A percentile compares a stretch with the other conserved stretches of the same genome.
Evolutionary conservation across 2,329 filamentous ascomycete species (phyloP).

Genomic region (Plectosphaerella sp.): DNA sequence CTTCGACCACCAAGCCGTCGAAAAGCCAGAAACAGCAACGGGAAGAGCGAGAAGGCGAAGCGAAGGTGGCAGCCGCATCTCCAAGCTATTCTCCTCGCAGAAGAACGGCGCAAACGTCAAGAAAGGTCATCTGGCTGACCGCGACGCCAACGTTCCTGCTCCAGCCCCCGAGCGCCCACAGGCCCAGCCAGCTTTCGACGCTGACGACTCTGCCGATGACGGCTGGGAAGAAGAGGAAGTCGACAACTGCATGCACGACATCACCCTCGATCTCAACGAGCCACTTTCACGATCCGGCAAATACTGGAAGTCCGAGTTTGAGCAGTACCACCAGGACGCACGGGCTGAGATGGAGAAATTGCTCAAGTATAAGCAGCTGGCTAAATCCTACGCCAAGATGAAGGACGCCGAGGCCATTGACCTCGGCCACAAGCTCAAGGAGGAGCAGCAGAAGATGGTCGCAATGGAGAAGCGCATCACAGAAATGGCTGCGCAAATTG

Average conservation of each 20-base stretch:
- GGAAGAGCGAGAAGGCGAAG: slow-evolving; percentile 22
- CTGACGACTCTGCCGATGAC: slow-evolving; percentile 29
- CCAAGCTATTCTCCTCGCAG: not conserved
- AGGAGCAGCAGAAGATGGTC: slow-evolving; percentile 62
- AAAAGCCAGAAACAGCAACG: slow-evolving; percentile 27
- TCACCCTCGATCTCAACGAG: slow-evolving; percentile 67
- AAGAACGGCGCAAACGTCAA: slow-evolving; percentile 14
- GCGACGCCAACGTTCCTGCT: not conserved
- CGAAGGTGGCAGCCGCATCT: slow-evolving; percentile 12
- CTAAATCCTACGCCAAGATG: slow-evolving; percentile 73
- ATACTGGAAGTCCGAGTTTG: slow-evolving; percentile 77
- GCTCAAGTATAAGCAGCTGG: slow-evolving; percentile 73
- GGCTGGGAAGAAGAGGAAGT: slow-evolving; percentile 45
- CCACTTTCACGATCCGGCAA: slow-evolving; percentile 71
- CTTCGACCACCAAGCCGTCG: slow-evolving; percentile 53
- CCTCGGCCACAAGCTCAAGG: slow-evolving; percentile 59
- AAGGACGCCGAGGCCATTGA: slow-evolving; percentile 70
- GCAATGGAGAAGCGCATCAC: slow-evolving; percentile 60
- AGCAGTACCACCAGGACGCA: slow-evolving; percentile 68
- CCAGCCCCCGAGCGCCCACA: not conserved
- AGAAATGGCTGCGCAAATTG: slow-evolving; percentile 55
- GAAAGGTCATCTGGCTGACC: slow-evolving; percentile 27
- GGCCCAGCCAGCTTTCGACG: not conserved
- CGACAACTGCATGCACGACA: slow-evolving; percentile 48
- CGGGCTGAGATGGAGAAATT: slow-evolving; percentile 72